Base-by-base conservation (phyloP, 495 filamentous ascomycete species). In the Penicillium macrosclerotiorum region DNA sequence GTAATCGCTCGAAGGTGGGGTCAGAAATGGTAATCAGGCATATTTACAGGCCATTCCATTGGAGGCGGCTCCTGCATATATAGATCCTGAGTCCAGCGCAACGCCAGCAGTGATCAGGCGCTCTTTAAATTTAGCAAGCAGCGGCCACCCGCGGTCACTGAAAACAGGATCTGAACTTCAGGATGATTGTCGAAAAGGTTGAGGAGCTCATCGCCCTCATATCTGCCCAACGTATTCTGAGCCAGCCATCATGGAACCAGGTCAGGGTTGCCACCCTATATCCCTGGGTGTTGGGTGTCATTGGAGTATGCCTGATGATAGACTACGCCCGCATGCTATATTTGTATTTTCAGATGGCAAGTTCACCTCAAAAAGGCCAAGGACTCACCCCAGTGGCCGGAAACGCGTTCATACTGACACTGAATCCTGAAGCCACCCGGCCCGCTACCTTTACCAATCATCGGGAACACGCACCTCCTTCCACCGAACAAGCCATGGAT, bases 401-500 rank as follows among this genome's bases (percentile, higher is more conserved):
- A 36, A 36, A 6, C 6, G 25, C 18, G 5, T 2, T 36, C 33
- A 9, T 9, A 16, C 33, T 36, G 16, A 36, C 8, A 18, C 5
- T 36, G 12, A n/a, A n/a, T n/a, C 16, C 9, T 16, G 33, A 20
- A 77, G 81, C 81, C 79, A 2, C 81, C 80, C 9, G 80, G 80
- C 0, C 81, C 80, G 0, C 41, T 55, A 14, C 47, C 47, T 9
- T 37, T 55, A 0, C 52, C 52, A 11, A 3, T 55, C 62, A 78
- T 58, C 62, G 80, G 81, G 11, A 83, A 83, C 48, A 83, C 80
- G 6, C 76, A 73, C 37, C 67, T 71, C 32, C 64, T 84, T 1
- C 81, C 81, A 0, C 67, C 78, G n/a, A 72, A 62, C 23, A 84
- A 84, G 45, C 79, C 80, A 2, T 83, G 81, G 81, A 74, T 82